phyloP scores from a whole-genome alignment of 2,329 filamentous ascomycete genomes.

The Pseudovirgaria hyperparasitica region DNA sequence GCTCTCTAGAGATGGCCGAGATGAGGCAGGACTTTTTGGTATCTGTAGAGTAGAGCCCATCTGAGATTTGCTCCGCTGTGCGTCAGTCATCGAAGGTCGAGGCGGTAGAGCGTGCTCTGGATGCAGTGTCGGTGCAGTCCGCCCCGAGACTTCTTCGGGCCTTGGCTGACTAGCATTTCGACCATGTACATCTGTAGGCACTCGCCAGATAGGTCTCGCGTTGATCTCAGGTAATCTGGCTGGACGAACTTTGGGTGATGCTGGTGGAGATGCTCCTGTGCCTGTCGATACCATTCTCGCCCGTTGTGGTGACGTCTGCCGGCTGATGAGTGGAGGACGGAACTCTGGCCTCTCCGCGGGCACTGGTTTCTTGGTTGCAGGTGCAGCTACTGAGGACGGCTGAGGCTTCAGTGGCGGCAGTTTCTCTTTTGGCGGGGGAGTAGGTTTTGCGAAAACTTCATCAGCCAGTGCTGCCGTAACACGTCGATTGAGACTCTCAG shows the following conservation, averaged over 20 bases:
- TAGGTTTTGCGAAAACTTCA: conserved; percentile 57
- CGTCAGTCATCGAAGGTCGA: conserved; percentile 30
- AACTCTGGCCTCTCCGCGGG: conserved; percentile 13
- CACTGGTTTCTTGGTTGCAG: conserved; percentile 16
- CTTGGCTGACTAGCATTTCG: conserved; percentile 39
- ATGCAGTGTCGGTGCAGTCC: conserved; percentile 22
- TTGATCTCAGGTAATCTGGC: conserved; percentile 26
- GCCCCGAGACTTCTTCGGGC: conserved; percentile 22
- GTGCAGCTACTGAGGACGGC: conserved; percentile 16
- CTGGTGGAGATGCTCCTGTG: conserved; percentile 61
- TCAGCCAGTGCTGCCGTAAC: conserved; percentile 70
- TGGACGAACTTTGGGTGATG: conserved; percentile 15
- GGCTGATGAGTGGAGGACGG: conserved; percentile 19
- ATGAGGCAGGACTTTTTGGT: conserved; percentile 42
- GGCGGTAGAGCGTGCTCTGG: conserved; percentile 24
- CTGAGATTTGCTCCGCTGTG: conserved; percentile 37
- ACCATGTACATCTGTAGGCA: conserved; percentile 33
- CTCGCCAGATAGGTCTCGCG: conserved; percentile 39
- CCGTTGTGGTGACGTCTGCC: conserved; percentile 34
- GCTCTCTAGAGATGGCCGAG: conserved; percentile 59
- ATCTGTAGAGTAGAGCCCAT: conserved; percentile 34
- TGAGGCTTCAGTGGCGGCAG: conserved; percentile 15
- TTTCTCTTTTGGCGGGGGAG: conserved; percentile 15
- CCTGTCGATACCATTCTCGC: conserved; percentile 54
- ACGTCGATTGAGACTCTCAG: conserved; percentile 47